Conservation (phyloP, 2,329 filamentous ascomycete genomes). For the Beauveria varroae region DNA sequence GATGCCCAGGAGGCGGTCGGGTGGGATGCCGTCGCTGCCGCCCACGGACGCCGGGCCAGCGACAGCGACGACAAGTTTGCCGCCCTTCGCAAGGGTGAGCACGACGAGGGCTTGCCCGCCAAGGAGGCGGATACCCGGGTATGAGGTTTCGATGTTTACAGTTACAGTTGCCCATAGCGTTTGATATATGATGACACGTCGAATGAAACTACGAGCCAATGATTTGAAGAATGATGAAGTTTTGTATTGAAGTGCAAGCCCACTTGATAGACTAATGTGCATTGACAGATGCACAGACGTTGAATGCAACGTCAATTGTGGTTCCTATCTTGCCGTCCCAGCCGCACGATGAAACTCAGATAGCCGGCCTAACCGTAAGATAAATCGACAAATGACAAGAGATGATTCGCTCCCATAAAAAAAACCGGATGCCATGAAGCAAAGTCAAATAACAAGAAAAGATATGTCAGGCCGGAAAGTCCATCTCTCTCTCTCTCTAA, state of each 20-base stretch:
- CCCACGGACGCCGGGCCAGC: background rate
- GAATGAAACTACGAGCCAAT: background rate
- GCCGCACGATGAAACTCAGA: background rate
- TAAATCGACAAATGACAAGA: background rate
- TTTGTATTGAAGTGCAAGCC: background rate
- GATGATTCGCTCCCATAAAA: too few species aligned
- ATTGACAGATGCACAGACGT: background rate
- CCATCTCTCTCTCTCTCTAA: background rate
- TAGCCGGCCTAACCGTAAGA: background rate
- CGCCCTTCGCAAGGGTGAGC: background rate
- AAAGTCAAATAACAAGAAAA: background rate
- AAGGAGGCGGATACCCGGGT: background rate
- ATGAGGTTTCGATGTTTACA: background rate
- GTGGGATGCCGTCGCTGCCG: slow-evolving; percentile 24
- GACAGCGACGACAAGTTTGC: slow-evolving; percentile 5
- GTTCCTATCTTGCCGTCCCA: background rate
- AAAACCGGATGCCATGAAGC: too few species aligned
- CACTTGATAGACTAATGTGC: background rate
- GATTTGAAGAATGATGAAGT: background rate
- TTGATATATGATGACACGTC: background rate
- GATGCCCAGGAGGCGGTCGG: slow-evolving; percentile 41
- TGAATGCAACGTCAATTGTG: background rate
- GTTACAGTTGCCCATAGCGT: background rate
- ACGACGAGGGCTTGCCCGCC: background rate
- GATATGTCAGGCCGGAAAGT: background rate